These are phyloP conservation scores for Pichia cactophila DNA, from an alignment of 1,139 yeast species.

Conservation along the genomic window DNA sequence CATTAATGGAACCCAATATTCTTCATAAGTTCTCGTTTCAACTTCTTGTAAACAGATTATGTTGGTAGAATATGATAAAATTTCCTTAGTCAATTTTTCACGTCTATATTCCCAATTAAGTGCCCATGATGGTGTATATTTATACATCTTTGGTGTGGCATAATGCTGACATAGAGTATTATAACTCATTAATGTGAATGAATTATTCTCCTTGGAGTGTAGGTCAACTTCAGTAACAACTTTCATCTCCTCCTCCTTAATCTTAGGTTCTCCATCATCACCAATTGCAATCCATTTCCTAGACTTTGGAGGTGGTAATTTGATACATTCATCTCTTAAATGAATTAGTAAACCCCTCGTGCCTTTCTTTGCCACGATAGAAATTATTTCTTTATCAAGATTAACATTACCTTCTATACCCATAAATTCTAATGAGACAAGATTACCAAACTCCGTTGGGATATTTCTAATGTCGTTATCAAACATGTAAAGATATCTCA, in stretches of 20 bases:
- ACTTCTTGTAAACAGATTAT: slow-evolving; percentile 92
- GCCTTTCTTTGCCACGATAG: slow-evolving; percentile 72
- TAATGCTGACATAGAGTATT: slow-evolving; percentile 93
- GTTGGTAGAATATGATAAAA: slow-evolving; percentile 59
- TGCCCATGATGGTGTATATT: slow-evolving; percentile 97
- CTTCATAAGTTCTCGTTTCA: slow-evolving; percentile 79
- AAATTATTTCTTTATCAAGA: slow-evolving; percentile 55
- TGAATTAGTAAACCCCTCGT: slow-evolving; percentile 75
- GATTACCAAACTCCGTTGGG: slow-evolving; percentile 81
- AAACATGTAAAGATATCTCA: slow-evolving; percentile 77
- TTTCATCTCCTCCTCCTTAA: slow-evolving; percentile 25
- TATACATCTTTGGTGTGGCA: slow-evolving; percentile 88
- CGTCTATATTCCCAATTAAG: slow-evolving; percentile 90
- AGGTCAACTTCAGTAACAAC: slow-evolving; percentile 29
- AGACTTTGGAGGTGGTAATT: slow-evolving; percentile 55
- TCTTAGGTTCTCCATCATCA: slow-evolving; percentile 63
- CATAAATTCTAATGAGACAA: slow-evolving; percentile 75
- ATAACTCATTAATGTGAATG: slow-evolving; percentile 77
- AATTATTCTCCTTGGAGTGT: slow-evolving; percentile 20
- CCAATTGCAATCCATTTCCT: slow-evolving; percentile 78
- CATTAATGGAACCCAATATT: slow-evolving; percentile 76
- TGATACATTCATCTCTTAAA: slow-evolving; percentile 76
- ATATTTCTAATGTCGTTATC: slow-evolving; percentile 72
- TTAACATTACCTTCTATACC: slow-evolving; percentile 91
- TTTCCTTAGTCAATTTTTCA: slow-evolving; percentile 64